Base-by-base conservation (phyloP, 805 yeast species). In the Blastobotrys terrestris region DNA sequence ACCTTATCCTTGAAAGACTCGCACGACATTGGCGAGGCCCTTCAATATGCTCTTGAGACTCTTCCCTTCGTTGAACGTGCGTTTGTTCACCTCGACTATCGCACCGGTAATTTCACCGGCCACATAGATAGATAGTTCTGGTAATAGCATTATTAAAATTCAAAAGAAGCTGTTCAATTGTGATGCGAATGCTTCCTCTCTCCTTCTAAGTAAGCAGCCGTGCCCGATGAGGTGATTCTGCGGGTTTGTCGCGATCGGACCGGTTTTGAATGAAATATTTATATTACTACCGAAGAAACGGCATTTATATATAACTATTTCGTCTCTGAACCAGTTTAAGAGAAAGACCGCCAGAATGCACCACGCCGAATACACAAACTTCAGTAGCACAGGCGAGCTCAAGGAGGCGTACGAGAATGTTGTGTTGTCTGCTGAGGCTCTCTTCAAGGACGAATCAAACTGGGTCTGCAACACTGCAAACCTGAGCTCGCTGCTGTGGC, bases 381-480 rank as follows among this genome's bases (percentile, higher is more conserved):
- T 87, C 59, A 54, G 66, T 0, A 35, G 64, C 0, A 65, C 69
- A 0, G 31, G 58, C 1, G 53, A 68, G 55, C 62, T 65, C 39
- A 64, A 66, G 22, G 92, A 86, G 49, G 72, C 80, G 3, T 75
- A 90, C 18, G 79, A 81, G 52, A 72, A 72, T 53, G 69, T 87
- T 3, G 49, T 86, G 1, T 77, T 72, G 47, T 79, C 89, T 1
- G 87, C 87, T 59, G 72, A 74, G 46, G 90, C 92, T 0, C 72
- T 92, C 14, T 69, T 83, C 1, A 72, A 64, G 0, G 88, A 74
- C 6, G 87, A 84, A 54, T 64, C 71, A 31, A 87, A 88, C 69
- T 91, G 97, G 97, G 91, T 92, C 2, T 82, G 95, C 57, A 92
- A 94, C 63, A 70, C 90, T 35, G 80, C 97, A 22, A 92, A 92